phyloP scores from a whole-genome alignment of 306 rosid species.

The Sindora glabra region DNA sequence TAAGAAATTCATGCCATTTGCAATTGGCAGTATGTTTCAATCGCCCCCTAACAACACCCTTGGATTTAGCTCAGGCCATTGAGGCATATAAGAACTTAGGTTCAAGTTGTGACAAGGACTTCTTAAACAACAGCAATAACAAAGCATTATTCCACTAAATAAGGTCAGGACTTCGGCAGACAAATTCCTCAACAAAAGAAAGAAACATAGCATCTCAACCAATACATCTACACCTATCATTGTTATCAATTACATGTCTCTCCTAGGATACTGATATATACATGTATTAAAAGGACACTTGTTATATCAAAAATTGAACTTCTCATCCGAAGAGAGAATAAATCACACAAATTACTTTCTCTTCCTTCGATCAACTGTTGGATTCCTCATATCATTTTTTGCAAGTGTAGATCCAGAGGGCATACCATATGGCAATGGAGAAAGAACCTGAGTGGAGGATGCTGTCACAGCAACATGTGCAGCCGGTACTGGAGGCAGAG shows the following conservation, averaged over 20 bases:
- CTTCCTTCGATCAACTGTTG: constrained; percentile 72
- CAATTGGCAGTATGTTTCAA: too few species aligned
- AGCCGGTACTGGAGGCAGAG: constrained; percentile 50
- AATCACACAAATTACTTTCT: constrained; percentile 41
- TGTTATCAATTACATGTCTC: constrained; percentile 12
- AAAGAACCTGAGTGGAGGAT: constrained; percentile 50
- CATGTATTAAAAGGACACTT: constrained; percentile 3
- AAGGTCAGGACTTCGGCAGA: too few species aligned
- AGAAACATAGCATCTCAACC: not conserved
- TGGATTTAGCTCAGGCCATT: too few species aligned
- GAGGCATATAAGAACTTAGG: too few species aligned
- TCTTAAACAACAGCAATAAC: too few species aligned
- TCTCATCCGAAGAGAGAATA: not conserved
- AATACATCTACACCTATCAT: not conserved
- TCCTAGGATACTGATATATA: constrained; percentile 26
- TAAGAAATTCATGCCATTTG: too few species aligned
- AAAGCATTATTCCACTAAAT: too few species aligned
- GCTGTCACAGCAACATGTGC: constrained; percentile 34
- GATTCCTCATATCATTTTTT: constrained; percentile 66
- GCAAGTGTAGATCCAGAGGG: constrained; percentile 52
- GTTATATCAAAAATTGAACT: not conserved
- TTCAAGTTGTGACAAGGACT: too few species aligned
- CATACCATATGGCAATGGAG: constrained; percentile 71
- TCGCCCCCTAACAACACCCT: too few species aligned
- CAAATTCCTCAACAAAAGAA: too few species aligned